Conservation (phyloP, 768 basidiomycete species). For the Lentinula detonsa region DNA sequence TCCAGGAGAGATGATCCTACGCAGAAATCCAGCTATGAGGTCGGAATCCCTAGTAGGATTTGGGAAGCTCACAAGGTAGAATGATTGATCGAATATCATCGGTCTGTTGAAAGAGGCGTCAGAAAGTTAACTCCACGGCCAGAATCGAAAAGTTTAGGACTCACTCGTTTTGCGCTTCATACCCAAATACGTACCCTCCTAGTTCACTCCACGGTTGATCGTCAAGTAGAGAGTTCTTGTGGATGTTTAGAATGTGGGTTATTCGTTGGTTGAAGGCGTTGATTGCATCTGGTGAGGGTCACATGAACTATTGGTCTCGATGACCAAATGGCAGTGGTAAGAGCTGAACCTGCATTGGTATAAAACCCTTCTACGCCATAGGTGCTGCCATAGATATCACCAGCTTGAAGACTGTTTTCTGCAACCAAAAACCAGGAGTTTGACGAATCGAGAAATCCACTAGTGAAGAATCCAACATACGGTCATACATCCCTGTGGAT, state of each 20-base stretch:
- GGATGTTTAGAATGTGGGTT: slow-evolving; percentile 27
- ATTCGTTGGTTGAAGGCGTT: slow-evolving; percentile 29
- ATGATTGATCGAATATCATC: slow-evolving; percentile 20
- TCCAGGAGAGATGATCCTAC: slow-evolving; percentile 14
- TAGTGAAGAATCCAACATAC: neutral
- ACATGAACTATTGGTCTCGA: too few species aligned
- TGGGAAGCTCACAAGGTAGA: slow-evolving; percentile 12
- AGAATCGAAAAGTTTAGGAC: neutral
- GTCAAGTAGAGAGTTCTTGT: slow-evolving; percentile 27
- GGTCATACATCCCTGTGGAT: slow-evolving; percentile 15
- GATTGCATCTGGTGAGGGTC: slow-evolving; percentile 15
- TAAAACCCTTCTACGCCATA: slow-evolving; percentile 29
- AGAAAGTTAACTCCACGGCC: neutral
- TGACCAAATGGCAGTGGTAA: neutral
- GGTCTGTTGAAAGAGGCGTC: slow-evolving; percentile 9
- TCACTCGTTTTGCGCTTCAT: slow-evolving; percentile 31
- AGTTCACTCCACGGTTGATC: slow-evolving; percentile 31
- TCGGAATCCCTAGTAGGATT: neutral
- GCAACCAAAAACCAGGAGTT: slow-evolving; percentile 10
- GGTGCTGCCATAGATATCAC: slow-evolving; percentile 27
- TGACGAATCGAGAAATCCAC: neutral
- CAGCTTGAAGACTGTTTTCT: slow-evolving; percentile 25
- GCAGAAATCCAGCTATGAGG: neutral
- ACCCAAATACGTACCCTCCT: slow-evolving; percentile 28
- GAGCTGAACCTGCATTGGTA: slow-evolving; percentile 15